Evolutionary conservation across 371 early-diverging fungal genomes (phyloP).

Genomic region (Rhizopus stolonifer): DNA sequence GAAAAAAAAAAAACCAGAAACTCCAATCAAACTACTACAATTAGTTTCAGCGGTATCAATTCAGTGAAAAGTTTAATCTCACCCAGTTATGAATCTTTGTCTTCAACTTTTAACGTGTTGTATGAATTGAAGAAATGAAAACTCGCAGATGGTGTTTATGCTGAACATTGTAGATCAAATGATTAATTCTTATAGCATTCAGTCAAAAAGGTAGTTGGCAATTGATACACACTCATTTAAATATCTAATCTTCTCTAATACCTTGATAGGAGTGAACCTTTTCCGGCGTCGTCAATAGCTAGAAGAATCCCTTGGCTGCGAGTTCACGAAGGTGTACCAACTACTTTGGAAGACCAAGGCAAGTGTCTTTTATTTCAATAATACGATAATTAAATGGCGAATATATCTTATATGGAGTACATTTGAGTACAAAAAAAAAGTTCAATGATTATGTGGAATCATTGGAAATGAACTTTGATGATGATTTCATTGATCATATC

Average conservation of each 20-base stretch:
- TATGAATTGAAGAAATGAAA: too few relatives aligned
- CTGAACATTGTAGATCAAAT: slow-evolving; percentile 6
- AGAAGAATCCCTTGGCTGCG: slow-evolving; percentile 8
- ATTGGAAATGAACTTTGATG: slow-evolving; percentile 4
- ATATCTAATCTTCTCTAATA: not conserved
- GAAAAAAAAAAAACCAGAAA: too few relatives aligned
- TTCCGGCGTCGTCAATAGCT: slow-evolving; percentile 1
- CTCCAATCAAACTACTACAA: too few relatives aligned
- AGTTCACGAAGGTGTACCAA: not conserved
- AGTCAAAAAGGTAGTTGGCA: slow-evolving; percentile 4
- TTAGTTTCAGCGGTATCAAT: too few relatives aligned
- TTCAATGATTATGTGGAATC: slow-evolving; percentile 3
- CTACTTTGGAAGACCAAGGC: slow-evolving; percentile 10
- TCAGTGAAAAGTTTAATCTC: too few relatives aligned
- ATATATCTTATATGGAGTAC: slow-evolving; percentile 5
- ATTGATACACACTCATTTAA: not conserved
- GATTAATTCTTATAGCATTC: slow-evolving; percentile 1
- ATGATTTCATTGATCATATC: slow-evolving; percentile 3
- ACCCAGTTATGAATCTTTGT: too few relatives aligned
- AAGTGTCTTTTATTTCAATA: not conserved
- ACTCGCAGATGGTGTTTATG: not conserved
- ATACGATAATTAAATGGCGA: slow-evolving; percentile 1
- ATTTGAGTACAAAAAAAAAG: slow-evolving; percentile 3
- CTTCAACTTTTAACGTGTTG: too few relatives aligned
- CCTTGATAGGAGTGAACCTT: slow-evolving; percentile 4